Evolutionary conservation across 176 grass and related monocot species (phyloP), one percentile per base, ranked within the genome.

Genomic region (Aegilops umbellulata): DNA sequence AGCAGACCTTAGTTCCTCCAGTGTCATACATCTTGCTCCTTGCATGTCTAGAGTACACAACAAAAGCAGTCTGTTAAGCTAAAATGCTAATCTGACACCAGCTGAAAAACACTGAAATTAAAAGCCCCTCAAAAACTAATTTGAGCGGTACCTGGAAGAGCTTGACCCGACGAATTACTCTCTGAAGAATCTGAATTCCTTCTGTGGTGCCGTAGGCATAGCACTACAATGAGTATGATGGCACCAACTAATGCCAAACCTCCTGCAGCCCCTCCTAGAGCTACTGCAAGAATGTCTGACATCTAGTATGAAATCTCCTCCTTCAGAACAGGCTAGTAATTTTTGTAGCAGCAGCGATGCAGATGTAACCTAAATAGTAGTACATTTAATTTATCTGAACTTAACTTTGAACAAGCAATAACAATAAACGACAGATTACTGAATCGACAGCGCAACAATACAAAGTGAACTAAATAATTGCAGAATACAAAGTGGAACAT

Each of bases 261-360:
- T 94, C 93, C 95, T 92, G 90, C 90, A 84, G 97, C 94, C 77
- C 87, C 94, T 92, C 87, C 94, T 62, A 99, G 73, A 88, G 87
- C 89, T 91, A 83, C 92, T 82, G 78, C 83, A 93, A 99, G 94
- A 92, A 88, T 60, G 80, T 38, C 61, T 93, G 88, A 85, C 97
- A 99, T 99, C 87, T 99, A 93, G 77, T 94, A 88, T 85, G 30
- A 74, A 79, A 80, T 87, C 69, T 77, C 83, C 68, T 78, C 83
- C 74, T 88, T 93, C 82, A 77, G 84, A 83, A 77, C 30, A 83
- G 74, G 53, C 20, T 42, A 86, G 32, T 83, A 81, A 65, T 46
- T 23, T 84, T 42, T 85, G 82, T 46, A 72, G 29, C 78, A 62
- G 39, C 6, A 13, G 60, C 61, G 79, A 64, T 78, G 60, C 66